Conservation (phyloP, 306 rosid genomes). For the Cicer arietinum region DNA sequence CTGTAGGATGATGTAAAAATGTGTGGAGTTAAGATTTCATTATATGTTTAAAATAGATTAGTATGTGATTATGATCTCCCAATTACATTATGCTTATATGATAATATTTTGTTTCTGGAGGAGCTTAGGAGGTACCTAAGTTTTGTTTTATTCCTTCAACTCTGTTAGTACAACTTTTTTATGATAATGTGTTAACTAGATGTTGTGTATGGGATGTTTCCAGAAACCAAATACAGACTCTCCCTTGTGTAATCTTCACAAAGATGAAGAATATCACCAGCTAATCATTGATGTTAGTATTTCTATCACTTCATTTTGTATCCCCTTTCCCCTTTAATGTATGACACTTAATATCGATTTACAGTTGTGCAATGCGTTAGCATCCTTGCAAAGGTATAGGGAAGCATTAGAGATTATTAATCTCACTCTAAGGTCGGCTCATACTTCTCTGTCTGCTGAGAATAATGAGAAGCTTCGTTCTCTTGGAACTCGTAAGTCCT, state of each 20-base stretch:
- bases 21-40: too few relatives aligned
- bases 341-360: slow-evolving; percentile 41
- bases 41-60: too few relatives aligned
- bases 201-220: slow-evolving; percentile 45
- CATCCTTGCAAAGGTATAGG: slow-evolving; percentile 71
- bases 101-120: too few relatives aligned
- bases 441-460: slow-evolving; percentile 57
- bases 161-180: slow-evolving; percentile 30
- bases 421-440: slow-evolving; percentile 66
- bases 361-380: slow-evolving; percentile 86
- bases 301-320: slow-evolving; percentile 33
- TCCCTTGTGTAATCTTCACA: slow-evolving; percentile 70
- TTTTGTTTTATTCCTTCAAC: background rate
- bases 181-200: slow-evolving; percentile 29
- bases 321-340: slow-evolving; percentile 14
- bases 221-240: slow-evolving; percentile 57
- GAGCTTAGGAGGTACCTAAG: too few relatives aligned
- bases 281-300: slow-evolving; percentile 77
- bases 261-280: slow-evolving; percentile 69
- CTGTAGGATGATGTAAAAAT: too few relatives aligned
- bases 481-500: slow-evolving; percentile 82
- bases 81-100: too few relatives aligned
- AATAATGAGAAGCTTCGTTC: slow-evolving; percentile 80
- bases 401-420: slow-evolving; percentile 85
- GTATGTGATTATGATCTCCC: too few relatives aligned